A percentile compares a stretch with the other conserved stretches of the same genome.
Conservation (phyloP, 73 alveolate genomes). For the Paramecium pentaurelia region DNA sequence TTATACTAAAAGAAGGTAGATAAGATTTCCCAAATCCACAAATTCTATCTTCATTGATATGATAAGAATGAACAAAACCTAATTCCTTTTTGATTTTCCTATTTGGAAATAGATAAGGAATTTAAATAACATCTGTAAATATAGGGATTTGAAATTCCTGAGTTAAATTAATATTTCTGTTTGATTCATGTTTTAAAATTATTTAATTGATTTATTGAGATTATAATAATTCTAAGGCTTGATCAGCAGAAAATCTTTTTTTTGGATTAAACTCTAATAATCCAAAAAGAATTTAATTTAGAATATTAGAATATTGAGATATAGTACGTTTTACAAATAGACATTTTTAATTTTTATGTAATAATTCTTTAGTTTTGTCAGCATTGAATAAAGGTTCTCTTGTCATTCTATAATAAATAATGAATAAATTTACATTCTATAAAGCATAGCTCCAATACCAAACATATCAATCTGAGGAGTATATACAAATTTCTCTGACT, state of each 20-base stretch:
- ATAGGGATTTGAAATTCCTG: neutral
- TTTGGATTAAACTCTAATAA: slow-evolving; percentile 8
- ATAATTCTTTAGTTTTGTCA: slow-evolving; percentile 22
- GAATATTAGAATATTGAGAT: neutral
- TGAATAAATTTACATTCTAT: neutral
- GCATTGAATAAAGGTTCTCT: neutral
- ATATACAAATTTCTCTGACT: neutral
- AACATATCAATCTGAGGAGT: slow-evolving; percentile 1
- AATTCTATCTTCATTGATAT: neutral
- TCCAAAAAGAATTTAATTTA: neutral
- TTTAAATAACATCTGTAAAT: neutral
- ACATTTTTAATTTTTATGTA: neutral
- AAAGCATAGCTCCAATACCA: slow-evolving; percentile 4
- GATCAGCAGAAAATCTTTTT: slow-evolving; percentile 3
- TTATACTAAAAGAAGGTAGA: slow-evolving; percentile 24
- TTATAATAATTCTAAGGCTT: neutral
- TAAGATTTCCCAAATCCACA: neutral
- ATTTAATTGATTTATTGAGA: neutral
- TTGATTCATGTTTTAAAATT: neutral
- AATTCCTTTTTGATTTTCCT: neutral
- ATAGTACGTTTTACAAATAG: neutral
- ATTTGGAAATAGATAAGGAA: slow-evolving; percentile 5
- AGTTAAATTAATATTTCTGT: neutral
- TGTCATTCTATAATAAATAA: neutral
- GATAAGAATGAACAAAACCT: neutral